Evolutionary conservation across 257 asterid species (phyloP).

Genomic region (Paulownia fortunei): DNA sequence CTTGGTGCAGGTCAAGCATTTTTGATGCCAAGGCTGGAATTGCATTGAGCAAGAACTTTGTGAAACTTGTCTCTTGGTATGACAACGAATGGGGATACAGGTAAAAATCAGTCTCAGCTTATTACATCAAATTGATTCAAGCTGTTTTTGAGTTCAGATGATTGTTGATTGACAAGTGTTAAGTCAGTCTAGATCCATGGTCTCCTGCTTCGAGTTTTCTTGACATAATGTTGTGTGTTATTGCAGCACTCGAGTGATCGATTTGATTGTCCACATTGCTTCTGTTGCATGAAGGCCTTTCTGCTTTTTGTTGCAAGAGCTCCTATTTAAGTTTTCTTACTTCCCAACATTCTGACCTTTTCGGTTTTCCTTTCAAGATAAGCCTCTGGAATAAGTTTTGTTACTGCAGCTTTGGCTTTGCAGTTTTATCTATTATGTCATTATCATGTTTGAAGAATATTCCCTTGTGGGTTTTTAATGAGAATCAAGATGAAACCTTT

Average conservation of each 20-base stretch:
- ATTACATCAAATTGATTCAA: neutral
- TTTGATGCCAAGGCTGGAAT: conserved; percentile 88
- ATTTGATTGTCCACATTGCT: conserved; percentile 69
- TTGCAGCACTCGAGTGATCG: conserved; percentile 75
- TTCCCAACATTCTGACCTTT: neutral
- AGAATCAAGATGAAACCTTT: neutral
- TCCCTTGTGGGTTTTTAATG: conserved; percentile 23
- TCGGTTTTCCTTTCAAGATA: neutral
- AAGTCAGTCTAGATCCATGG: too few species aligned
- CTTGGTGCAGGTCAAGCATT: conserved; percentile 65
- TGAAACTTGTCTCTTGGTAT: conserved; percentile 75
- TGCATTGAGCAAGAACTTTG: conserved; percentile 65
- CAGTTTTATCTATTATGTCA: neutral
- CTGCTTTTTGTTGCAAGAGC: neutral
- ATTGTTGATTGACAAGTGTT: neutral
- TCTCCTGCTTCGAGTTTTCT: neutral
- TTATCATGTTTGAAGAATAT: neutral
- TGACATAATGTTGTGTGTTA: neutral
- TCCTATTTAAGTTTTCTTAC: neutral
- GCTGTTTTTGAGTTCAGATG: neutral
- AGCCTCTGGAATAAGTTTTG: conserved; percentile 2
- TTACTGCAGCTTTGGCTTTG: conserved; percentile 14
- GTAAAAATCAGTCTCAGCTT: conserved; percentile 29
- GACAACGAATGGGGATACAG: conserved; percentile 85
- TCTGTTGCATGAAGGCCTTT: conserved; percentile 45